Conservation (phyloP, 371 early-diverging fungal species). For the Syncephalastrum contaminatum region DNA sequence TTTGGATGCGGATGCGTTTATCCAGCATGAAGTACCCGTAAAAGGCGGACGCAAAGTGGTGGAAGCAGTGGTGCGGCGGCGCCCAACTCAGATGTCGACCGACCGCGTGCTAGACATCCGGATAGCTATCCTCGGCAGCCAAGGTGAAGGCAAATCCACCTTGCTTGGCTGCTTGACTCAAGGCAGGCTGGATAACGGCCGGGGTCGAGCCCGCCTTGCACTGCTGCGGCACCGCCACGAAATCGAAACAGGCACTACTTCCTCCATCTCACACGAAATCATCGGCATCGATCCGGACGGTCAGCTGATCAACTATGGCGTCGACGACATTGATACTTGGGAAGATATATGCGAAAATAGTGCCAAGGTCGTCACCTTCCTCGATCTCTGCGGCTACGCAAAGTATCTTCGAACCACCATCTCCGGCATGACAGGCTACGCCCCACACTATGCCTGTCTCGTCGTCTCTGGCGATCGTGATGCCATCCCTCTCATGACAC, state of each 20-base stretch:
- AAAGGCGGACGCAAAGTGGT: conserved; percentile 42
- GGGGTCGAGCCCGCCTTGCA: conserved; percentile 83
- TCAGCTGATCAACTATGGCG: conserved; percentile 57
- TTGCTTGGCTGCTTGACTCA: conserved; percentile 81
- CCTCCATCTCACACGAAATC: conserved; percentile 85
- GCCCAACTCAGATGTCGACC: conserved; percentile 54
- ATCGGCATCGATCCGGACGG: conserved; percentile 77
- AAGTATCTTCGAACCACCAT: conserved; percentile 92
- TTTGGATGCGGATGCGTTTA: conserved; percentile 54
- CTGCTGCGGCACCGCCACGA: conserved; percentile 90
- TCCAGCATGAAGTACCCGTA: conserved; percentile 41
- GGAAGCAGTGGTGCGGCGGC: conserved; percentile 62
- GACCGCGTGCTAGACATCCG: conserved; percentile 58
- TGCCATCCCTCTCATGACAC: conserved; percentile 86
- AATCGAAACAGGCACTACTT: conserved; percentile 85
- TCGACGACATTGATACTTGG: conserved; percentile 56
- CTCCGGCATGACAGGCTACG: conserved; percentile 83
- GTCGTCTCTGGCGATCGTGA: conserved; percentile 84
- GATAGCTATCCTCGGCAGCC: conserved; percentile 80
- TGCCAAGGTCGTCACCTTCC: conserved; percentile 80
- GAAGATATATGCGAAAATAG: conserved; percentile 77
- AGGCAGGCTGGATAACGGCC: conserved; percentile 84
- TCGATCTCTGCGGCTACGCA: conserved; percentile 91
- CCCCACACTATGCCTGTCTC: conserved; percentile 88
- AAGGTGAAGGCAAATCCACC: conserved; percentile 86